Evolutionary conservation across 148 eudicot genomes (phyloP).

Genomic region (Rhododendron henanense): DNA sequence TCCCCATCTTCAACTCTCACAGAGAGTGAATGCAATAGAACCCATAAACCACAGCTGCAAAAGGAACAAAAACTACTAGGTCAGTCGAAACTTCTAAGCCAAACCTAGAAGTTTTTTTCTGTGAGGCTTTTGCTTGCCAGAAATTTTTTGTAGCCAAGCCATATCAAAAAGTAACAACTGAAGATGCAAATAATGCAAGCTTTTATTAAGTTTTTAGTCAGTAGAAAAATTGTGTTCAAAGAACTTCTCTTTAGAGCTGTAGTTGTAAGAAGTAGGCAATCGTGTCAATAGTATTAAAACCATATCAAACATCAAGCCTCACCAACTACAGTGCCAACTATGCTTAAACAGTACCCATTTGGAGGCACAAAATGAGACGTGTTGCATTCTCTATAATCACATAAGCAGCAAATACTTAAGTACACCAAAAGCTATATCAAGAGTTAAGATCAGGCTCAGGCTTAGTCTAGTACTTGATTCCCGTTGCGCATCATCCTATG

Average conservation of each 20-base stretch:
- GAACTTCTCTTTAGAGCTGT: background rate
- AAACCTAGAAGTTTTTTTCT: background rate
- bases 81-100: background rate
- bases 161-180: background rate
- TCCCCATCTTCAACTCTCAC: slow-evolving; percentile 92
- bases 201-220: background rate
- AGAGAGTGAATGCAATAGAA: slow-evolving; percentile 84
- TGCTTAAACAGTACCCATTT: background rate
- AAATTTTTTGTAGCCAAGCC: background rate
- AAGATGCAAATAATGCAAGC: background rate
- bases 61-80: slow-evolving; percentile 14
- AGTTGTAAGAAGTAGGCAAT: background rate
- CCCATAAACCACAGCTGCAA: slow-evolving; percentile 96
- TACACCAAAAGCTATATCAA: background rate
- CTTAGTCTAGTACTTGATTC: background rate
- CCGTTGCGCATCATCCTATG: background rate
- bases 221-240: background rate
- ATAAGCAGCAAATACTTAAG: background rate
- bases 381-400: background rate
- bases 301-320: background rate
- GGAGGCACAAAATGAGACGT: background rate
- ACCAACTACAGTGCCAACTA: background rate
- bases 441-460: background rate
- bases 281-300: background rate
- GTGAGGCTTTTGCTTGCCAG: background rate